Evolutionary conservation across 495 filamentous ascomycete genomes (phyloP), one percentile per base, ranked within the genome.

Genomic region (Xanthoparmelia taractica): DNA sequence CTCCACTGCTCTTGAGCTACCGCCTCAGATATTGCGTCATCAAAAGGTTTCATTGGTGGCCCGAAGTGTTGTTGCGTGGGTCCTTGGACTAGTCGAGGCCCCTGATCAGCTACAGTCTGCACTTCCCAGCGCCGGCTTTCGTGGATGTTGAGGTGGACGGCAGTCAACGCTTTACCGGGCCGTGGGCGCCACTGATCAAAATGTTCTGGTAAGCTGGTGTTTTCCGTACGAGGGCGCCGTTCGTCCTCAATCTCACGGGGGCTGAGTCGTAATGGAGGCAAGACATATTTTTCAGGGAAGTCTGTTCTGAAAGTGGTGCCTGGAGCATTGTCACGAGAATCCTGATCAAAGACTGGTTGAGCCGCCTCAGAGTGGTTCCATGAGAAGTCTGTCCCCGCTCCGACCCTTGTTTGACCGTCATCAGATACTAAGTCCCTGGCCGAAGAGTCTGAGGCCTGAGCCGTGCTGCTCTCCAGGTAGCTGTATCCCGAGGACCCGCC

Each of bases 21-120:
- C 25, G 7, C 11, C 27, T 57, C 60, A 5, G 50, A 20, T 11
- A 2, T 8, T 18, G 25, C n/a, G 41, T 13, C 10, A 45, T 62
- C 60, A 31, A 62, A 56, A 5, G 60, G 60, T 34, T 62, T 62
- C 18, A 62, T 10, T 11, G 23, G 60, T 33, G 60, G 60, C 18
- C 60, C 60, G 0, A 56, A 11, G 34, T n/a, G 60, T 37, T n/a
- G 60, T 37, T 23, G 60, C 31, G 27, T 31, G 33, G 38, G 10
- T 27, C 50, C 50, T 31, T 27, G 27, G 17, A 27, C 20, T n/a
- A 52, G 2, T 2, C 23, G 20, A 4, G 8, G 23, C 45, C n/a
- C 7, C 31, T 0, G 4, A 23, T 7, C 36, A 36, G 38, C 50
- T 23, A 25, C 37, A 7, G 50, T 50, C 18, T 40, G 11, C 12